phyloP scores from a whole-genome alignment of 768 basidiomycete genomes.

The Hypholoma sublateritium region DNA sequence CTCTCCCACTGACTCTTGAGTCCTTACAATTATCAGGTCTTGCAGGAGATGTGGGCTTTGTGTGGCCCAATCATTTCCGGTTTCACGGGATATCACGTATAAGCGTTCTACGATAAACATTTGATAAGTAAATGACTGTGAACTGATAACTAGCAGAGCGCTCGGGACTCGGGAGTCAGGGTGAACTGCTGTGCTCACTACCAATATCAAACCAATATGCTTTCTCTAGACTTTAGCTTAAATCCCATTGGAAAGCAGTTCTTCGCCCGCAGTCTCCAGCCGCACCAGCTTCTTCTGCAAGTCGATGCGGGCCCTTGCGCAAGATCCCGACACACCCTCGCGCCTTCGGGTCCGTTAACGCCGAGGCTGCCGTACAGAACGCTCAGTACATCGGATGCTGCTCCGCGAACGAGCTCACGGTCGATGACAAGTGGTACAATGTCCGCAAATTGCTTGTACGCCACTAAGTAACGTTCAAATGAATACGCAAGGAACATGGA shows the following conservation, averaged over 20 bases:
- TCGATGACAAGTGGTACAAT: conserved; percentile 58
- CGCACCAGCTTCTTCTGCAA: conserved; percentile 48
- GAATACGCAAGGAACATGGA: background rate
- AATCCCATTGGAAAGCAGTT: conserved; percentile 25
- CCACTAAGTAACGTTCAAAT: conserved; percentile 34
- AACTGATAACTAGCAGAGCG: no score
- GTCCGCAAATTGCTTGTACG: conserved; percentile 60
- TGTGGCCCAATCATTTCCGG: no score
- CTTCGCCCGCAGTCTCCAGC: conserved; percentile 40
- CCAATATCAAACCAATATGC: no score
- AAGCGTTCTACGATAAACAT: no score
- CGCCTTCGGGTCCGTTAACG: conserved; percentile 45
- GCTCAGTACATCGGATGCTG: conserved; percentile 44
- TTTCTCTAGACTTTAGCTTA: background rate
- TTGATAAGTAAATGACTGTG: no score
- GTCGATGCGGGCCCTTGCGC: conserved; percentile 52
- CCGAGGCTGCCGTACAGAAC: conserved; percentile 47
- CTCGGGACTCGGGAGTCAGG: no score
- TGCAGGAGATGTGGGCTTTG: background rate
- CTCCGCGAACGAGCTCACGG: conserved; percentile 51
- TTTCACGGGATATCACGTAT: no score
- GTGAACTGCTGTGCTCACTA: no score
- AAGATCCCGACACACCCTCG: conserved; percentile 43
- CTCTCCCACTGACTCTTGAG: background rate
- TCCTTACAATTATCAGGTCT: background rate